phyloP scores from a whole-genome alignment of 148 eudicot species.

The Fagopyrum homotropicum region DNA sequence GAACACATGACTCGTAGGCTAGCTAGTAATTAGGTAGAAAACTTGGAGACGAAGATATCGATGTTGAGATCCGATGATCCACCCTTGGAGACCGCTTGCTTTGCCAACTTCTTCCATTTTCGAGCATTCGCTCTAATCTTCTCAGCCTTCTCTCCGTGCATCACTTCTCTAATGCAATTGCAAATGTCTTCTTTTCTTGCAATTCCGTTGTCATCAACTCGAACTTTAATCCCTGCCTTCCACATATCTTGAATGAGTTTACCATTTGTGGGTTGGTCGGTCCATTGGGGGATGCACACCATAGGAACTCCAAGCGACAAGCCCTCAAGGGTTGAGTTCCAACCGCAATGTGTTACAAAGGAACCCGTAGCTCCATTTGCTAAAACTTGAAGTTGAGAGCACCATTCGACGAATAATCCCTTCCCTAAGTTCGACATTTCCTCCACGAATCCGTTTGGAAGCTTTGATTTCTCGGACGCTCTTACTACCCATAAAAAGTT shows the following conservation, averaged over 20 bases:
- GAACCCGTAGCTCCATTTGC: slow-evolving; percentile 41
- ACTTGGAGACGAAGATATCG: slow-evolving; percentile 27
- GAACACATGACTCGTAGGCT: not conserved
- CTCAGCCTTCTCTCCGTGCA: slow-evolving; percentile 29
- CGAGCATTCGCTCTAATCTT: slow-evolving; percentile 28
- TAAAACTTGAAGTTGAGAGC: slow-evolving; percentile 45
- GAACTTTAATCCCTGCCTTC: slow-evolving; percentile 43
- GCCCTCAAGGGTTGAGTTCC: slow-evolving; percentile 53
- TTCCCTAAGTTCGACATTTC: slow-evolving; percentile 8
- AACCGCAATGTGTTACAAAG: slow-evolving; percentile 56
- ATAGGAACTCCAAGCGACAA: slow-evolving; percentile 48
- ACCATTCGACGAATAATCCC: slow-evolving; percentile 46
- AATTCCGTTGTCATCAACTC: slow-evolving; percentile 28
- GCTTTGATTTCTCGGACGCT: not conserved
- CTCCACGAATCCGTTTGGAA: not conserved
- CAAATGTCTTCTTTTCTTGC: slow-evolving; percentile 32
- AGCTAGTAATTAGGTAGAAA: not conserved
- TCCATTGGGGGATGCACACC: slow-evolving; percentile 50
- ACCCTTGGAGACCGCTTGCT: slow-evolving; percentile 27
- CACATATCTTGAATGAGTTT: slow-evolving; percentile 42
- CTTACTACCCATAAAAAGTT: not conserved
- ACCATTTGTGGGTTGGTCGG: slow-evolving; percentile 40
- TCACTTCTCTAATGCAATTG: slow-evolving; percentile 27
- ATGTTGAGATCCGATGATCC: slow-evolving; percentile 38
- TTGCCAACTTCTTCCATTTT: slow-evolving; percentile 33